Evolutionary conservation across 768 basidiomycete genomes (phyloP).

Genomic region (Amanita brunnescens): DNA sequence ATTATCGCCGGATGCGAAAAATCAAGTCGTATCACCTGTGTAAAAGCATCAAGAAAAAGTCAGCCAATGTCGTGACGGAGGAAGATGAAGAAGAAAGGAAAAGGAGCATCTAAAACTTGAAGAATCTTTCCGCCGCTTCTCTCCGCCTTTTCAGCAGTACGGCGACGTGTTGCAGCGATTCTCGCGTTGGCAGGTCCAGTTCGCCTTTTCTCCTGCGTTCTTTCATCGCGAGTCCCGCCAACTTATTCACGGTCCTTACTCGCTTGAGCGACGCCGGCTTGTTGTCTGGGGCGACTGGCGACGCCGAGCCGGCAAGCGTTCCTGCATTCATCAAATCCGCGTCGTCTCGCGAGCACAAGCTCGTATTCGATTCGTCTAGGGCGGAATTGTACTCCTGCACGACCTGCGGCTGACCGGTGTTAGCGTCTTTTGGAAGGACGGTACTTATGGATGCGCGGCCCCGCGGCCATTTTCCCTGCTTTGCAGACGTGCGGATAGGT

Average conservation of each 20-base stretch:
- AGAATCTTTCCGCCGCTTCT: background rate
- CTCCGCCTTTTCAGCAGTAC: background rate
- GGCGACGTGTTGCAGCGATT: background rate
- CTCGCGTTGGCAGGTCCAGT: background rate
- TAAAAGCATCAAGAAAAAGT: background rate
- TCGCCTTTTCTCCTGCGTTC: slow-evolving; percentile 3
- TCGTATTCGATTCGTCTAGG: background rate
- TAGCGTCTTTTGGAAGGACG: background rate
- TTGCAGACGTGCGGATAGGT: background rate
- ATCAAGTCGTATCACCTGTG: background rate
- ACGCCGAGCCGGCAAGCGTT: background rate
- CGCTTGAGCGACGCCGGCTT: background rate
- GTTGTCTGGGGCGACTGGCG: background rate
- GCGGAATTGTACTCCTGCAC: background rate
- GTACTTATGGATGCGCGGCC: background rate
- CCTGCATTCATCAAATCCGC: background rate
- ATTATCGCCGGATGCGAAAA: no score
- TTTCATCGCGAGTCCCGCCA: background rate
- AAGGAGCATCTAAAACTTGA: background rate
- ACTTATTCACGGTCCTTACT: background rate
- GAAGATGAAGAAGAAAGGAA: background rate
- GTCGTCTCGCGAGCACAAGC: background rate
- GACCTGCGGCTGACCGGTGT: background rate
- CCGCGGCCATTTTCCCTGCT: background rate
- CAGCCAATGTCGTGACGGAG: background rate